phyloP scores from a whole-genome alignment of 2,329 filamentous ascomycete genomes.

The Ambrosiella cleistominuta region DNA sequence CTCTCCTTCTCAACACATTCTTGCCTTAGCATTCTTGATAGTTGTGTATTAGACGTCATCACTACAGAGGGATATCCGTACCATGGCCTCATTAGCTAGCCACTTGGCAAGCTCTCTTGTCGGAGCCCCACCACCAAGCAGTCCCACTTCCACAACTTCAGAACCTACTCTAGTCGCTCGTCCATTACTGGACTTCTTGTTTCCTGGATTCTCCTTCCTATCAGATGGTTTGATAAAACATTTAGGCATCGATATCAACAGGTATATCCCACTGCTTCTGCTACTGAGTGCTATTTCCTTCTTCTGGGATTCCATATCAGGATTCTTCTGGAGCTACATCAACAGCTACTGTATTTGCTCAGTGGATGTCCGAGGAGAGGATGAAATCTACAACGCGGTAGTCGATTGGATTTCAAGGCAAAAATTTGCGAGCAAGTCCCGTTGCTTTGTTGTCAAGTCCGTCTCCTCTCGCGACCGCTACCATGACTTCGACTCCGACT shows the following conservation, averaged over 20 bases:
- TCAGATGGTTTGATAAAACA: slow-evolving; percentile 36
- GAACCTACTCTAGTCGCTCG: slow-evolving; percentile 13
- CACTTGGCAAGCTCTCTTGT: too few species aligned
- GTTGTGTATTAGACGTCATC: too few species aligned
- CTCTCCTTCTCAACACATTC: too few species aligned
- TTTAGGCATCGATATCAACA: slow-evolving; percentile 41
- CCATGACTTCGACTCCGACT: slow-evolving; percentile 29
- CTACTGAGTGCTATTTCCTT: slow-evolving; percentile 31
- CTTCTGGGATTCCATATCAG: slow-evolving; percentile 33
- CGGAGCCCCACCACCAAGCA: too few species aligned
- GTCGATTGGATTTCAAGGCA: slow-evolving; percentile 53
- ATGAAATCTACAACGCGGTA: slow-evolving; percentile 56
- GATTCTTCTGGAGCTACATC: slow-evolving; percentile 30
- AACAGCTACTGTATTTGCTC: slow-evolving; percentile 43
- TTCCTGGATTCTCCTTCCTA: slow-evolving; percentile 46
- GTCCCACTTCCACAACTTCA: background rate
- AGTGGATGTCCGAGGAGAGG: slow-evolving; percentile 48
- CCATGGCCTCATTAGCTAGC: too few species aligned
- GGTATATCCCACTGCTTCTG: slow-evolving; percentile 43
- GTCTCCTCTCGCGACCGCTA: slow-evolving; percentile 36
- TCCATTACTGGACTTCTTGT: slow-evolving; percentile 40
- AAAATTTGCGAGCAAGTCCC: slow-evolving; percentile 39
- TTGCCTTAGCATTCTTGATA: too few species aligned
- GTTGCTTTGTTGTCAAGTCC: slow-evolving; percentile 48
- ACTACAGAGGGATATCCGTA: too few species aligned